These are phyloP conservation scores for Avena atlantica DNA, from an alignment of 176 grass and related monocot genomes.

Conservation along the genomic window DNA sequence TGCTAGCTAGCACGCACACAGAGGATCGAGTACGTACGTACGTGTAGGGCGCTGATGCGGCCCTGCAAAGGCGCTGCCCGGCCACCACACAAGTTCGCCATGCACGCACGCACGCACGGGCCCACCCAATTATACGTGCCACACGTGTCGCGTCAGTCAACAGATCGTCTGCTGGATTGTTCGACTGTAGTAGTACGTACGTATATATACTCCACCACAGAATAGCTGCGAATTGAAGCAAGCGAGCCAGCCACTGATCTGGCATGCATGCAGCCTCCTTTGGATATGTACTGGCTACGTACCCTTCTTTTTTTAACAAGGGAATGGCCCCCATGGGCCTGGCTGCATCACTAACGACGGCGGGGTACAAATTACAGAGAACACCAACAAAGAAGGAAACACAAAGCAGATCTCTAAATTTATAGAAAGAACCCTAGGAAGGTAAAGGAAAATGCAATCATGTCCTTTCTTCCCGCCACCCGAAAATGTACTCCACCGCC, in stretches of 20 bases:
- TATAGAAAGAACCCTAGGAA: too few species aligned
- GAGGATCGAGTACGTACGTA: neutral
- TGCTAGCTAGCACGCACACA: neutral
- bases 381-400: too few species aligned
- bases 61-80: slow-evolving; percentile 15
- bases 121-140: neutral
- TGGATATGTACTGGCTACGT: too few species aligned
- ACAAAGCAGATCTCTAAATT: too few species aligned
- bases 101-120: neutral
- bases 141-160: slow-evolving; percentile 1
- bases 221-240: neutral
- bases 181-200: neutral
- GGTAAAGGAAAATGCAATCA: too few species aligned
- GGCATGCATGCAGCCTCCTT: neutral
- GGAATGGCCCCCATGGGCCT: too few species aligned
- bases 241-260: neutral
- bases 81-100: slow-evolving; percentile 11
- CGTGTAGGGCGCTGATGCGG: neutral
- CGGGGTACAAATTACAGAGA: too few species aligned
- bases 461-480: too few species aligned
- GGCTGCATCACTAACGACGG: too few species aligned
- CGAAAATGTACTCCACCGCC: too few species aligned
- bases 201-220: neutral
- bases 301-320: too few species aligned
- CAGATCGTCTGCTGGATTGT: neutral